Conservation (phyloP, 192 early-diverging fungal genomes). For the Geranomyces michiganensis region DNA sequence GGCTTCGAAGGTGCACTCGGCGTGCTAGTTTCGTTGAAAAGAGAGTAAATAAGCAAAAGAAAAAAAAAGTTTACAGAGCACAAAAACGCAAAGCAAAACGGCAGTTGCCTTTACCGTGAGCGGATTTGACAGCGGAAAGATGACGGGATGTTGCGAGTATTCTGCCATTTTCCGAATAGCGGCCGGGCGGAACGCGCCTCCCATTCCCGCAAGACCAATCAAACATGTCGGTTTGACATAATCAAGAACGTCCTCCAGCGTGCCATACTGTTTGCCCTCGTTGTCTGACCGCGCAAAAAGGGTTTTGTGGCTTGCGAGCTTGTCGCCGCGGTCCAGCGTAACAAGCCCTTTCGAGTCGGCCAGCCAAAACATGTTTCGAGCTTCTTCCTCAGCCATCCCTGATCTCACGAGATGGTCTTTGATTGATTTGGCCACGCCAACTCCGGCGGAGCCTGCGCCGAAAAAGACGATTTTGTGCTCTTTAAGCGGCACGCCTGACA, state of each 20-base stretch:
- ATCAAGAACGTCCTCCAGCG: constrained; percentile 75
- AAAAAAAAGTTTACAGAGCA: background rate
- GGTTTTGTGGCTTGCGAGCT: constrained; percentile 43
- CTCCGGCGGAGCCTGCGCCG: constrained; percentile 92
- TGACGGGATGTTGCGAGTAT: constrained; percentile 77
- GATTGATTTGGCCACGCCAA: constrained; percentile 80
- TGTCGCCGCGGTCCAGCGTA: constrained; percentile 86
- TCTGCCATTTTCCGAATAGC: constrained; percentile 76
- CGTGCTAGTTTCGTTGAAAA: constrained; percentile 57
- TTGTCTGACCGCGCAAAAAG: constrained; percentile 88
- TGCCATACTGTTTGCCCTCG: constrained; percentile 72
- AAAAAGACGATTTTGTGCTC: constrained; percentile 91
- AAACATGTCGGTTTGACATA: constrained; percentile 87
- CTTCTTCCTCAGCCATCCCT: constrained; percentile 59
- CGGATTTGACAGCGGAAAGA: constrained; percentile 89
- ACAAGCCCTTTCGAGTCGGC: constrained; percentile 92
- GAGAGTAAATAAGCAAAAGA: background rate
- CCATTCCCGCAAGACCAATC: constrained; percentile 82
- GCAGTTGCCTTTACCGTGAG: constrained; percentile 11
- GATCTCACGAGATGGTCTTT: constrained; percentile 21
- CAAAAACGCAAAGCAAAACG: background rate
- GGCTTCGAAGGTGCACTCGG: constrained; percentile 93
- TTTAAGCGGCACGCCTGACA: constrained; percentile 64
- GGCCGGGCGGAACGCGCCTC: constrained; percentile 75
- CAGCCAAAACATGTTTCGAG: constrained; percentile 77